These are phyloP conservation scores for Cudoniella acicularis DNA, from an alignment of 495 filamentous ascomycete genomes.

Conservation along the genomic window DNA sequence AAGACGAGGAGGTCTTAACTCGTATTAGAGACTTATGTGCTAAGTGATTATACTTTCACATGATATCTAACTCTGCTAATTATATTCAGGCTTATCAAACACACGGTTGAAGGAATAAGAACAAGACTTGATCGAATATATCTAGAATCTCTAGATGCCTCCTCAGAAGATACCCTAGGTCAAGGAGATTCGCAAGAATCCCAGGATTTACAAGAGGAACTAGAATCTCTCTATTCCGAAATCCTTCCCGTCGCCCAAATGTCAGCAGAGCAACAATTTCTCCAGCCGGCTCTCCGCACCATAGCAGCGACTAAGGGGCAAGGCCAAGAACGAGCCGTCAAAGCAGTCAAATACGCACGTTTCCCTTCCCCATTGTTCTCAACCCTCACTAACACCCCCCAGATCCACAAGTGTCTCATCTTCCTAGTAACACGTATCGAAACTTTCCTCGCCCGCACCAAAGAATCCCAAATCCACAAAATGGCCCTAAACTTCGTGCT, in stretches of 20 bases:
- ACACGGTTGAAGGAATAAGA: constrained; percentile 41
- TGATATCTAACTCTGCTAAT: not conserved
- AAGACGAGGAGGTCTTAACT: constrained; percentile 32
- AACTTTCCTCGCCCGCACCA: constrained; percentile 13
- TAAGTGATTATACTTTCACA: constrained; percentile 12
- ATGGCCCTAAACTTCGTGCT: constrained; percentile 17
- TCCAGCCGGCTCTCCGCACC: constrained; percentile 49
- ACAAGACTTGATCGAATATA: constrained; percentile 44
- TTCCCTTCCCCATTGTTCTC: not conserved
- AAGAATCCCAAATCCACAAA: constrained; percentile 23
- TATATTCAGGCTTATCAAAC: constrained; percentile 33
- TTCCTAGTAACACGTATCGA: constrained; percentile 19
- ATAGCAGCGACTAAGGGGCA: constrained; percentile 35
- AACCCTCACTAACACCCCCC: not conserved
- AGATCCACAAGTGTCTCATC: constrained; percentile 25
- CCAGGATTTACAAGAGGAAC: constrained; percentile 47
- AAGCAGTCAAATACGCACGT: constrained; percentile 40
- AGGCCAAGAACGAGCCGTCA: constrained; percentile 29
- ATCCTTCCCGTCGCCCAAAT: constrained; percentile 61
- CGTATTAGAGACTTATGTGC: constrained; percentile 40
- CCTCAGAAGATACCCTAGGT: too few species aligned
- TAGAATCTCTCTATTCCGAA: constrained; percentile 60
- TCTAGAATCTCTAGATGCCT: constrained; percentile 32
- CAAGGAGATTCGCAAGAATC: constrained; percentile 16
- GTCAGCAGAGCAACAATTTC: constrained; percentile 56